A percentile compares a stretch with the other conserved stretches of the same genome.
These are phyloP conservation scores for Nectriaceae sp. DNA, from an alignment of 2,329 filamentous ascomycete genomes.

Conservation along the genomic window DNA sequence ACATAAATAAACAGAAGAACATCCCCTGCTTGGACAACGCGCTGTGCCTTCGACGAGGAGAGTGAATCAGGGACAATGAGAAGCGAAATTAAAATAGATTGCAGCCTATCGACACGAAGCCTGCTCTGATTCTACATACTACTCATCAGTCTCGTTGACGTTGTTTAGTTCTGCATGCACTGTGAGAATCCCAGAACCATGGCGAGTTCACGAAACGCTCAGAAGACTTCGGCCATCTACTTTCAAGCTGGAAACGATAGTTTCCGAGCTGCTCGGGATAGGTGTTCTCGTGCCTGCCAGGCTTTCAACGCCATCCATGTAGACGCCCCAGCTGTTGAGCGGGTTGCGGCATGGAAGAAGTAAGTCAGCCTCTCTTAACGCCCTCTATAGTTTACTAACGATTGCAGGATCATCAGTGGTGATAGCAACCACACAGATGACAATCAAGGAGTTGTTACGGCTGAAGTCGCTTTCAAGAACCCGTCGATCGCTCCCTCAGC, in stretches of 20 bases:
- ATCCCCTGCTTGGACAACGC: too few relatives aligned
- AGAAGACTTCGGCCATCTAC: too few relatives aligned
- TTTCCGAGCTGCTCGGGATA: neutral
- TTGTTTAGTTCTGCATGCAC: too few relatives aligned
- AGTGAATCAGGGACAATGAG: too few relatives aligned
- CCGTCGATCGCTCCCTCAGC: neutral
- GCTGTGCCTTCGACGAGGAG: too few relatives aligned
- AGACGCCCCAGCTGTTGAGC: neutral
- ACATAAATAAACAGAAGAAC: too few relatives aligned
- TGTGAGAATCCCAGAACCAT: too few relatives aligned
- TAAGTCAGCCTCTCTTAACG: neutral
- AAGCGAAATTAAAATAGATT: too few relatives aligned
- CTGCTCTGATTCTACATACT: too few relatives aligned
- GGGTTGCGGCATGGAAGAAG: constrained; percentile 4
- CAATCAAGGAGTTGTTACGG: neutral
- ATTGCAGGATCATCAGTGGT: neutral
- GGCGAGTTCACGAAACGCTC: too few relatives aligned
- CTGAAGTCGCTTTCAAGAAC: constrained; percentile 4
- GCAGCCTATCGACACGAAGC: too few relatives aligned
- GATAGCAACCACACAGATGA: neutral
- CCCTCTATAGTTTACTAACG: neutral
- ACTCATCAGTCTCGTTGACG: too few relatives aligned
- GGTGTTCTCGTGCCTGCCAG: neutral
- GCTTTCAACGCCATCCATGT: neutral
- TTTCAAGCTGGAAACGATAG: neutral